Conservation (phyloP, 139 green algal species). For the Nannochloris sp. region DNA sequence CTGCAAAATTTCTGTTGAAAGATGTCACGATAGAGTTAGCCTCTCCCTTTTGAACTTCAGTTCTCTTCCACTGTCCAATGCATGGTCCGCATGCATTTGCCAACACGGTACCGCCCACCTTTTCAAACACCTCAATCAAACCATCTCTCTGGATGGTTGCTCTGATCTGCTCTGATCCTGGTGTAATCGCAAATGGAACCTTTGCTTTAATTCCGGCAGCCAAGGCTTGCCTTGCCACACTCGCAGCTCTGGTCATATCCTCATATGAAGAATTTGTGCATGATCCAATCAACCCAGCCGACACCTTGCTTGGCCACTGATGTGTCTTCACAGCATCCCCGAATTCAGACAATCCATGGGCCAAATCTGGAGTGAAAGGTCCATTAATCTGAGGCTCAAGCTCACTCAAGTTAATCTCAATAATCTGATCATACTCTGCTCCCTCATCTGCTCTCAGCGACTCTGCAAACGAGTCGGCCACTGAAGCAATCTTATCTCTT, state of each 20-base stretch:
- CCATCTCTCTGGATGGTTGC: constrained; percentile 86
- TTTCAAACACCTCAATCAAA: constrained; percentile 80
- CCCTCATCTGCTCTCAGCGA: constrained; percentile 69
- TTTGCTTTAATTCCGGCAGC: constrained; percentile 75
- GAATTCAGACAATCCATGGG: constrained; percentile 71
- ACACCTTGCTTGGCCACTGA: constrained; percentile 65
- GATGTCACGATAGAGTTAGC: constrained; percentile 89
- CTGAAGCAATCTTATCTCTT: constrained; percentile 46
- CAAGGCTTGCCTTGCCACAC: constrained; percentile 73
- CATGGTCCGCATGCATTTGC: constrained; percentile 89
- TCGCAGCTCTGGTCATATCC: constrained; percentile 83
- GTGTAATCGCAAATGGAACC: constrained; percentile 88
- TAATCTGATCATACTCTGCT: constrained; percentile 82
- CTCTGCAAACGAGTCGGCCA: constrained; percentile 64
- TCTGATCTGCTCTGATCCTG: constrained; percentile 86
- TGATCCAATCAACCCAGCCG: constrained; percentile 81
- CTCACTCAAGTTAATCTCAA: constrained; percentile 86
- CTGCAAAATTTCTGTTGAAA: constrained; percentile 94
- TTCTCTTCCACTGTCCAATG: constrained; percentile 95
- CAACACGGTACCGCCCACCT: constrained; percentile 89
- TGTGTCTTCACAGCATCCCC: constrained; percentile 59
- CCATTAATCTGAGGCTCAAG: constrained; percentile 94
- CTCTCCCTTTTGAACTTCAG: constrained; percentile 78
- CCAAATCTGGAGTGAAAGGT: constrained; percentile 89
- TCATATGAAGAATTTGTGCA: constrained; percentile 93